These are phyloP conservation scores for Gossypium longicalyx DNA, from an alignment of 345 rosid genomes.

Conservation along the genomic window DNA sequence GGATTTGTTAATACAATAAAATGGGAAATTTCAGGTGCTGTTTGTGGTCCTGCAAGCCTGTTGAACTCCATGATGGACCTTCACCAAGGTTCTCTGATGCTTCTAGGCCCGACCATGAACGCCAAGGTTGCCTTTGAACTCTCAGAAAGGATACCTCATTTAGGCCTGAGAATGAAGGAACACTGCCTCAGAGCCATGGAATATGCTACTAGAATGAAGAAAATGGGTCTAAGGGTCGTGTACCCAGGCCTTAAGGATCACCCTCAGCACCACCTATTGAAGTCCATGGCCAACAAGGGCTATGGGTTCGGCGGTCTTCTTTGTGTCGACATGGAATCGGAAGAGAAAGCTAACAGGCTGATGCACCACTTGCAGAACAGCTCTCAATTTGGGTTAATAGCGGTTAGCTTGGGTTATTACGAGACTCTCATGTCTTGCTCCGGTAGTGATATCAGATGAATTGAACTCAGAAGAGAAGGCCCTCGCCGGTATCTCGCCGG, in stretches of 20 bases:
- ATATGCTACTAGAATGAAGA: slow-evolving; percentile 68
- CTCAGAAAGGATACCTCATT: slow-evolving; percentile 81
- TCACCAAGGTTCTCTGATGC: slow-evolving; percentile 82
- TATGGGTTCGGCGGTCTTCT: slow-evolving; percentile 89
- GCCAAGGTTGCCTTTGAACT: slow-evolving; percentile 89
- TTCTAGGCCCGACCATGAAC: slow-evolving; percentile 94
- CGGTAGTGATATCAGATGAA: slow-evolving; percentile 91
- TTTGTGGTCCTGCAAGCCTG: slow-evolving; percentile 72
- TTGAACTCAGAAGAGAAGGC: slow-evolving; percentile 58
- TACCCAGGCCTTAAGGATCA: slow-evolving; percentile 89
- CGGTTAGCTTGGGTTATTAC: slow-evolving; percentile 92
- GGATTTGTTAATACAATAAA: neutral
- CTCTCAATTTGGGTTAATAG: slow-evolving; percentile 88
- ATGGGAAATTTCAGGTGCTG: slow-evolving; percentile 51
- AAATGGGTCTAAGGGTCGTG: slow-evolving; percentile 62
- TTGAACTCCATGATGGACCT: slow-evolving; percentile 96
- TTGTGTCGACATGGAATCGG: slow-evolving; percentile 78
- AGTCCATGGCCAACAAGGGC: slow-evolving; percentile 54
- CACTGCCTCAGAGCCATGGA: slow-evolving; percentile 67
- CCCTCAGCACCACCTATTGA: slow-evolving; percentile 65
- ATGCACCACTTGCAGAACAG: slow-evolving; percentile 75
- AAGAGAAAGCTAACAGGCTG: slow-evolving; percentile 70
- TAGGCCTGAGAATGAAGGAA: slow-evolving; percentile 80
- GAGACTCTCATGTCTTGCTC: slow-evolving; percentile 97
- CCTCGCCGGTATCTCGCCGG: slow-evolving; percentile 87